A percentile compares a stretch with the other conserved stretches of the same genome.
Evolutionary conservation across 345 rosid species (phyloP).

Genomic region (Camelina sativa): DNA sequence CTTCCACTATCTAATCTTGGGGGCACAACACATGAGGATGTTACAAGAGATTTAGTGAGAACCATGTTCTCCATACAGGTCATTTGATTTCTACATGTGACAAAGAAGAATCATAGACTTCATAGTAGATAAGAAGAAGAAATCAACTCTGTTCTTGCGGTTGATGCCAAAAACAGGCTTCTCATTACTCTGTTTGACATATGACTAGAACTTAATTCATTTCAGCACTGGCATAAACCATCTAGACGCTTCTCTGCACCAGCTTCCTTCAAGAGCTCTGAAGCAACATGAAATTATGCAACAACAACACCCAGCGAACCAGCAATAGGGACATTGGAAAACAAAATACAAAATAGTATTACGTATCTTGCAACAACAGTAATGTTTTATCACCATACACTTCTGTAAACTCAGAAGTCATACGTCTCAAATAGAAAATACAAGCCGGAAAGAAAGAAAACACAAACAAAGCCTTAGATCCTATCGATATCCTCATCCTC

Average conservation of each 20-base stretch:
- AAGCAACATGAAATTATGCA: background rate
- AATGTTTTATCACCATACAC: conserved; percentile 19
- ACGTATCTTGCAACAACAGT: conserved; percentile 32
- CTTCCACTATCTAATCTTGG: too few relatives aligned
- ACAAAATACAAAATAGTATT: conserved; percentile 19
- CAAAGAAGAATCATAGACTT: background rate
- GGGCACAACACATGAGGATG: too few relatives aligned
- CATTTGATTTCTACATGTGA: background rate
- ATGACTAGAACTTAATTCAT: background rate
- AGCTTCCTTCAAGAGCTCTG: background rate
- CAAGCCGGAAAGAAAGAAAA: conserved; percentile 8
- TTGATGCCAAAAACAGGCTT: background rate
- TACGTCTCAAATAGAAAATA: conserved; percentile 30
- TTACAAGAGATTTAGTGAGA: too few relatives aligned
- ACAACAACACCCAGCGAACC: background rate
- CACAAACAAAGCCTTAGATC: conserved; percentile 48
- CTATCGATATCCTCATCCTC: conserved; percentile 85
- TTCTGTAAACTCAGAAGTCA: conserved; percentile 31
- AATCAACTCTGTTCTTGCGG: background rate
- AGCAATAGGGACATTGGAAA: background rate
- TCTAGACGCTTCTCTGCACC: background rate
- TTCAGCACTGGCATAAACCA: background rate
- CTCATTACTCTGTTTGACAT: background rate
- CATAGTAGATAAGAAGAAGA: background rate
- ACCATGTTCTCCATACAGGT: too few relatives aligned